Evolutionary conservation across 2,329 filamentous ascomycete genomes (phyloP).

Genomic region (Aspergillus sp.): DNA sequence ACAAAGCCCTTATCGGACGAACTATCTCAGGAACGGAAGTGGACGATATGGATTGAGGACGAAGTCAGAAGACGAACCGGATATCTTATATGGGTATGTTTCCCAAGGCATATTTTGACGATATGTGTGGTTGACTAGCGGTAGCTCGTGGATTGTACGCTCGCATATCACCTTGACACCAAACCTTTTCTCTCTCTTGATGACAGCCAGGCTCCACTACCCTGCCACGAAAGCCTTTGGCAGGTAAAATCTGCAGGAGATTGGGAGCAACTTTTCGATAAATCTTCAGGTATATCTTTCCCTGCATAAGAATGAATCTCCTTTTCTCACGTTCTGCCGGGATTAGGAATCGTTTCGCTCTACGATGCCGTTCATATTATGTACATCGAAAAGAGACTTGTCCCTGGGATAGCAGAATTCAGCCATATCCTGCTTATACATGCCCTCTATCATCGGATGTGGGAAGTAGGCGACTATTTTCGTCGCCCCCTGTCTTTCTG

Average conservation of each 20-base stretch:
- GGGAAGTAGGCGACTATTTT: conserved; percentile 45
- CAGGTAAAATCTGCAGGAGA: conserved; percentile 27
- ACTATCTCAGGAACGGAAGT: conserved; percentile 14
- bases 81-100: conserved; percentile 40
- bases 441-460: conserved; percentile 46
- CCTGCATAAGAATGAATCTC: conserved; percentile 3
- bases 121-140: conserved; percentile 3
- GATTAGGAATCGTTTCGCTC: conserved; percentile 30
- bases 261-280: conserved; percentile 27
- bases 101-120: background rate
- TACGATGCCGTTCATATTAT: conserved; percentile 40
- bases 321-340: background rate
- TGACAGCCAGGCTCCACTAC: conserved; percentile 36
- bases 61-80: conserved; percentile 36
- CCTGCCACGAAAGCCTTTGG: conserved; percentile 39
- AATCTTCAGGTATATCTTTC: conserved; percentile 14
- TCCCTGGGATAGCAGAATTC: conserved; percentile 44
- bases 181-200: conserved; percentile 34
- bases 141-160: conserved; percentile 40
- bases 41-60: conserved; percentile 33
- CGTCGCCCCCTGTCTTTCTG: conserved; percentile 43
- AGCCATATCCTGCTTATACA: conserved; percentile 47
- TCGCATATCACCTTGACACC: conserved; percentile 33
- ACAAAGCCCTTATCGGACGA: conserved; percentile 2
- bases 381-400: conserved; percentile 47